These are phyloP conservation scores for Alternaria incomplexa DNA, from an alignment of 2,329 filamentous ascomycete genomes.

Conservation along the genomic window DNA sequence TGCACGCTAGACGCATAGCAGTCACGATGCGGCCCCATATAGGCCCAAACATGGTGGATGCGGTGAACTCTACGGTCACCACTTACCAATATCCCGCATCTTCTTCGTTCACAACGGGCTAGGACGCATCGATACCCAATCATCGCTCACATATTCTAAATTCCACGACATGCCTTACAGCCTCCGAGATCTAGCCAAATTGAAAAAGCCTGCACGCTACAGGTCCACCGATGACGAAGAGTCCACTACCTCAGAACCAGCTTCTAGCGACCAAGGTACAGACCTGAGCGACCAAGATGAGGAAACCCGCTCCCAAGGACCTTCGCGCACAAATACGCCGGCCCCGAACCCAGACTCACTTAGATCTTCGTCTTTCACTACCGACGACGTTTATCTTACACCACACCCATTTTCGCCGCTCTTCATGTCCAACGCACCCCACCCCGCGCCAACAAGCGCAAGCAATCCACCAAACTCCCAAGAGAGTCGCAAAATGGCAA, in stretches of 20 bases:
- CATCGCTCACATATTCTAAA: background rate
- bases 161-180: conserved; percentile 1
- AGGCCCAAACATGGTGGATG: background rate
- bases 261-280: background rate
- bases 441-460: background rate
- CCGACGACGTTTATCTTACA: background rate
- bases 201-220: conserved; percentile 1
- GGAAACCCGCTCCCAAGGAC: background rate
- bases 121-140: background rate
- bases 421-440: background rate
- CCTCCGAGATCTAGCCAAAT: conserved; percentile 1
- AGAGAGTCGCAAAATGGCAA: conserved; percentile 5
- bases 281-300: background rate
- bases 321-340: background rate
- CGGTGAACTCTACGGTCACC: background rate
- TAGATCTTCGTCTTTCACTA: background rate
- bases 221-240: background rate
- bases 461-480: background rate
- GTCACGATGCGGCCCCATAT: background rate
- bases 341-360: background rate
- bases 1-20: background rate
- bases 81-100: background rate
- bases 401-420: background rate
- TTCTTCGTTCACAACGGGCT: background rate
- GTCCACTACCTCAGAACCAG: background rate